These are phyloP conservation scores for Thielaviopsis euricoi DNA, from an alignment of 2,329 filamentous ascomycete species.

Conservation along the genomic window DNA sequence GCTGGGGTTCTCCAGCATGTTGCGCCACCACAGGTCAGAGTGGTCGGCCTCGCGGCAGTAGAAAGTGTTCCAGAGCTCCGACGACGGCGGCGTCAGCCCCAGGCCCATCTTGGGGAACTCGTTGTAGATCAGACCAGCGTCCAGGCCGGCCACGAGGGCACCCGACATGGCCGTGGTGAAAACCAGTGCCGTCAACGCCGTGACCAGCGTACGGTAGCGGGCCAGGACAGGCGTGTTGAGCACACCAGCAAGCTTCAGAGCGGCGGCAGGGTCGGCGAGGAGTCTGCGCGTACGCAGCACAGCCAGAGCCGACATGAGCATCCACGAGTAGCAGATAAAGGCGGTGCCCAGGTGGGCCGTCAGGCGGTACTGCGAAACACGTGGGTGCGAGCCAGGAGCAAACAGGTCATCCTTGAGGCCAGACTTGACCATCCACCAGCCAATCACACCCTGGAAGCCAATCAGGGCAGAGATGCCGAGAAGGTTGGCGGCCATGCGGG, in stretches of 20 bases:
- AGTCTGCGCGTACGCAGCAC: constrained; percentile 66
- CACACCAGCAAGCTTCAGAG: constrained; percentile 40
- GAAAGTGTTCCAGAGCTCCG: constrained; percentile 71
- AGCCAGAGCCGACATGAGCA: constrained; percentile 76
- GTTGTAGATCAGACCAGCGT: constrained; percentile 96
- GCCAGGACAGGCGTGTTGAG: constrained; percentile 52
- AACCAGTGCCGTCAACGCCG: constrained; percentile 55
- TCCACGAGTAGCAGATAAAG: constrained; percentile 84
- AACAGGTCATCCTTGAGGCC: constrained; percentile 93
- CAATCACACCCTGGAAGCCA: constrained; percentile 85
- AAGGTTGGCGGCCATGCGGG: constrained; percentile 60
- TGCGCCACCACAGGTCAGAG: constrained; percentile 87
- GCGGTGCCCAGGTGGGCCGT: constrained; percentile 79
- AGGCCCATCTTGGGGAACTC: constrained; percentile 93
- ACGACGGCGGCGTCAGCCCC: constrained; percentile 62
- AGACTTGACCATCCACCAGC: constrained; percentile 99
- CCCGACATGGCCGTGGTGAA: constrained; percentile 90
- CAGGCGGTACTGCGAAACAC: constrained; percentile 87
- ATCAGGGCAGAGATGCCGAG: constrained; percentile 76
- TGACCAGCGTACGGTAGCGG: constrained; percentile 56
- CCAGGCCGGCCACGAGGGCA: constrained; percentile 81
- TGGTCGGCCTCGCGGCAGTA: constrained; percentile 66
- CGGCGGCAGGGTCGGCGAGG: constrained; percentile 47
- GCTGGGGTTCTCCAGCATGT: constrained; percentile 92
- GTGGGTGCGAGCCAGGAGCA: constrained; percentile 72